Percentiles rank a stretch among this genome's conserved stretches.
phyloP scores from a whole-genome alignment of 805 yeast species.

The Ogataea pilisensis region DNA sequence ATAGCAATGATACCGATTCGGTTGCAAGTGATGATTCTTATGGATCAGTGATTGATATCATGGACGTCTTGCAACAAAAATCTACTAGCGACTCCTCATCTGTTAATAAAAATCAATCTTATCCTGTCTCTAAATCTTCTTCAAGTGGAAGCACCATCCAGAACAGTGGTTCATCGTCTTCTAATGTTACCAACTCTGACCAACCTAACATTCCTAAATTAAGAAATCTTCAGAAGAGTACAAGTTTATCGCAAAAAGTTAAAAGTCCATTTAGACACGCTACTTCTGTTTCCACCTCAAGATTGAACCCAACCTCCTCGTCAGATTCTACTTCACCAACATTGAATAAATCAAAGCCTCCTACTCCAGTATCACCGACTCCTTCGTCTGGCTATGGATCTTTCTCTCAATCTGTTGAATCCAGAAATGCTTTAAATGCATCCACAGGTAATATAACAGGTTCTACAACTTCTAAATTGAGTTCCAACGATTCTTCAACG shows the following conservation, averaged over 20 bases:
- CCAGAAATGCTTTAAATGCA: not conserved
- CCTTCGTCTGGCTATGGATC: not conserved
- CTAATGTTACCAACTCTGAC: conserved; percentile 14
- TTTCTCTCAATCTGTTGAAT: not conserved
- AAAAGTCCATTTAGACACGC: conserved; percentile 6
- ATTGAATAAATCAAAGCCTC: too few species aligned
- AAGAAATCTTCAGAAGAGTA: not conserved
- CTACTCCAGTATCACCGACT: not conserved
- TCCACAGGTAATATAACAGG: not conserved
- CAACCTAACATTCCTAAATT: conserved; percentile 4
- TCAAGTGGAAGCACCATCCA: not conserved
- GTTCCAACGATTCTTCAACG: conserved; percentile 1
- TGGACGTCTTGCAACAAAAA: conserved; percentile 22
- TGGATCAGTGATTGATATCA: conserved; percentile 20
- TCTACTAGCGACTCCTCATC: conserved; percentile 3
- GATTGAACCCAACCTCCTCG: not conserved
- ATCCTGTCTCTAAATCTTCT: conserved; percentile 4
- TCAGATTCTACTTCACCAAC: conserved; percentile 2
- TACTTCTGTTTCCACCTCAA: conserved; percentile 11
- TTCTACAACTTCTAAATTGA: not conserved
- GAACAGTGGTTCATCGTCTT: conserved; percentile 11
- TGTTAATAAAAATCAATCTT: not conserved
- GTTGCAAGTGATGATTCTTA: conserved; percentile 9
- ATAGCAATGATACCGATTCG: conserved; percentile 11
- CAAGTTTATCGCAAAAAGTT: not conserved